These are phyloP conservation scores for Fraxinus excelsior DNA, from an alignment of 257 asterid species.

Conservation along the genomic window DNA sequence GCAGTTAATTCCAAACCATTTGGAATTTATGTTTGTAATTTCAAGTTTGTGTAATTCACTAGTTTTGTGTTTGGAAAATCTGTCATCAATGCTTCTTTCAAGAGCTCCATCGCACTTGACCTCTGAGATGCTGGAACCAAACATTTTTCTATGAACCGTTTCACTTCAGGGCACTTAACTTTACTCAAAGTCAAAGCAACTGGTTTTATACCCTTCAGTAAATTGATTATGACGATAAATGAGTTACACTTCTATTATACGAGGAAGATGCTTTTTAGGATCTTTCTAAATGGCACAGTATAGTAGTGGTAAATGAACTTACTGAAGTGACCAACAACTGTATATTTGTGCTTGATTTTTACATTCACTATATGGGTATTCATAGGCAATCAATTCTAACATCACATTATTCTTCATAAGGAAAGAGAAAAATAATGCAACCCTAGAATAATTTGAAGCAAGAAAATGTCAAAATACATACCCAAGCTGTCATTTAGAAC, in stretches of 20 bases:
- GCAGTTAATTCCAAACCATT: too few relatives aligned
- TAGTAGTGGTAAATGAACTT: slow-evolving; percentile 25
- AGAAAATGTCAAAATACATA: too few relatives aligned
- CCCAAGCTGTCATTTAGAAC: too few relatives aligned
- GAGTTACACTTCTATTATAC: neutral
- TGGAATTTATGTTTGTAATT: too few relatives aligned
- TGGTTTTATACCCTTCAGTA: slow-evolving; percentile 71
- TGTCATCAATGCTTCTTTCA: slow-evolving; percentile 54
- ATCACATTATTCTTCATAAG: too few relatives aligned
- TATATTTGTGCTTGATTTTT: slow-evolving; percentile 75
- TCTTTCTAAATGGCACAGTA: neutral
- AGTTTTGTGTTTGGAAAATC: too few relatives aligned
- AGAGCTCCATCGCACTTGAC: slow-evolving; percentile 59
- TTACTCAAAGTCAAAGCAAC: slow-evolving; percentile 52
- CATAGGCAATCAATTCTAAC: slow-evolving; percentile 67
- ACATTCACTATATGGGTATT: slow-evolving; percentile 76
- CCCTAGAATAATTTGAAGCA: too few relatives aligned
- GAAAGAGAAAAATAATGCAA: too few relatives aligned
- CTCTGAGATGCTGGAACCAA: slow-evolving; percentile 65
- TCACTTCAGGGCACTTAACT: slow-evolving; percentile 48
- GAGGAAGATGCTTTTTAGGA: neutral
- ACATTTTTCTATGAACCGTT: slow-evolving; percentile 62
- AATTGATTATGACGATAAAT: neutral
- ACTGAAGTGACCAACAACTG: slow-evolving; percentile 68
- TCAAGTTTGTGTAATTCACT: too few relatives aligned